A percentile compares a stretch with the other conserved stretches of the same genome.
Evolutionary conservation across 768 basidiomycete genomes (phyloP).

Genomic region (Holtermanniella nyarrowii): DNA sequence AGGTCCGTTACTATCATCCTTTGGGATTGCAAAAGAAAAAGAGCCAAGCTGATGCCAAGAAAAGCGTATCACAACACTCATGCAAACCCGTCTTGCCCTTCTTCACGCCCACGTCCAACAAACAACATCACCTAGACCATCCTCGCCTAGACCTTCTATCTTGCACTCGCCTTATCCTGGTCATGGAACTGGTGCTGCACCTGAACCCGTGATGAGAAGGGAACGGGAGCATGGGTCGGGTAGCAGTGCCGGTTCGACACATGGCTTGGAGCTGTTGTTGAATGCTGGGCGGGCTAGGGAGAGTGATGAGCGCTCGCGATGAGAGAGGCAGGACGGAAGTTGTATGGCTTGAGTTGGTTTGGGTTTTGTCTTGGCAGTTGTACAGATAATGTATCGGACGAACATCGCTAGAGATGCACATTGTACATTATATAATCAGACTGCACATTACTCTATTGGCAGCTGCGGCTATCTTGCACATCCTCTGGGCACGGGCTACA

Average conservation of each 20-base stretch:
- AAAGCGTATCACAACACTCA: conserved; percentile 34
- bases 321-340: background rate
- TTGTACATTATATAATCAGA: too few relatives aligned
- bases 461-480: too few relatives aligned
- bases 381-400: too few relatives aligned
- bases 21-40: too few relatives aligned
- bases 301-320: background rate
- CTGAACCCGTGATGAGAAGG: background rate
- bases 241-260: conserved; percentile 1
- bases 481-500: too few relatives aligned
- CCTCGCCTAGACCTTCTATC: background rate
- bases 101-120: conserved; percentile 27
- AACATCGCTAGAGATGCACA: too few relatives aligned
- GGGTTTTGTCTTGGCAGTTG: too few relatives aligned
- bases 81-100: conserved; percentile 36
- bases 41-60: background rate
- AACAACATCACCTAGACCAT: background rate
- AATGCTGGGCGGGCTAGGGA: conserved; percentile 14
- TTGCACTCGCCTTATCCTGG: conserved; percentile 3
- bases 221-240: background rate
- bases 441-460: too few relatives aligned
- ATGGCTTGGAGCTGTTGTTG: conserved; percentile 20
- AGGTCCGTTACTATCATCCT: conserved; percentile 48
- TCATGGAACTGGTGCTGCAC: conserved; percentile 5
- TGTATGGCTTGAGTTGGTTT: too few relatives aligned